phyloP scores from a whole-genome alignment of 108 stramenopile species.

The Cyclotella atomus region DNA sequence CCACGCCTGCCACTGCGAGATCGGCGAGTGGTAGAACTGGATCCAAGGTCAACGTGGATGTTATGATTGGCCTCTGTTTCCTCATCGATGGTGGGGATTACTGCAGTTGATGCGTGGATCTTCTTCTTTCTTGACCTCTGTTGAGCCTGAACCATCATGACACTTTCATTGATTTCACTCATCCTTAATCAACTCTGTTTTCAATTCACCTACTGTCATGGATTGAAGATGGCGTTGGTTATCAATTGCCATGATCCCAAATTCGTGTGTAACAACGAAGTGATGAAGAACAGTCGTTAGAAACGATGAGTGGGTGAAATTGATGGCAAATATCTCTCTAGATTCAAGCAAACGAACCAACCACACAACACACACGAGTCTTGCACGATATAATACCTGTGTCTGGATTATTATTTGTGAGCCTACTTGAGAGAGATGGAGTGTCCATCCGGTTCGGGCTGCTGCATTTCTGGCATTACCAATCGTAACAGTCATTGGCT shows the following conservation, averaged over 20 bases:
- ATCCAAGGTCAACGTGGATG: neutral
- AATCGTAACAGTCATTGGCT: too few relatives aligned
- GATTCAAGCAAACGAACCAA: too few relatives aligned
- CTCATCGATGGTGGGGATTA: conserved; percentile 16
- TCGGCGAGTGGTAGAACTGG: neutral
- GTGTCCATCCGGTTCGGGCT: too few relatives aligned
- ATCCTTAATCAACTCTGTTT: conserved; percentile 21
- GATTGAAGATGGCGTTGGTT: neutral
- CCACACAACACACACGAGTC: too few relatives aligned
- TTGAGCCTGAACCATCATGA: neutral
- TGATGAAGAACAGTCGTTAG: too few relatives aligned
- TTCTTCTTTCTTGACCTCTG: neutral
- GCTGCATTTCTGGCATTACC: too few relatives aligned
- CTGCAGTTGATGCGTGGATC: neutral
- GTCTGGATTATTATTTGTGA: too few relatives aligned
- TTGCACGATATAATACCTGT: too few relatives aligned
- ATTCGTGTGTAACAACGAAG: neutral
- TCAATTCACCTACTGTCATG: conserved; percentile 28
- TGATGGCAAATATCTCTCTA: too few relatives aligned
- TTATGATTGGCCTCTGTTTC: conserved; percentile 5
- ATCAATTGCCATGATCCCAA: conserved; percentile 7
- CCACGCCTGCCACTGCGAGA: neutral
- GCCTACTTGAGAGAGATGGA: too few relatives aligned
- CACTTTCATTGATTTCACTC: neutral
- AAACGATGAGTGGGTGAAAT: too few relatives aligned